phyloP scores from a whole-genome alignment of 2,329 filamentous ascomycete genomes.

The Chaetomiaceae sp. region DNA sequence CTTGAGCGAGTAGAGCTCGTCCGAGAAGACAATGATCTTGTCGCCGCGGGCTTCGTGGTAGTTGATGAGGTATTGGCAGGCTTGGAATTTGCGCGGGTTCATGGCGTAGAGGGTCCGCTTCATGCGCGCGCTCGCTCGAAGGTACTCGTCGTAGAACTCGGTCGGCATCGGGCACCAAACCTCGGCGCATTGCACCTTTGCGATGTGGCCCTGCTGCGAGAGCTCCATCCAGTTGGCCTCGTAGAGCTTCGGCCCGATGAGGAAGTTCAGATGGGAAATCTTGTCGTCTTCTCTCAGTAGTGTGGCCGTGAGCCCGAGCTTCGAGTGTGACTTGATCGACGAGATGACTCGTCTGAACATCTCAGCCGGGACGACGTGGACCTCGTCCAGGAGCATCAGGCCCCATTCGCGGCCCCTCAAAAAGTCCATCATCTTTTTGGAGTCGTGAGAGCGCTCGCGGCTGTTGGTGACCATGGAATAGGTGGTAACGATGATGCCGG shows the following conservation, averaged over 20 bases:
- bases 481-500: constrained; percentile 94
- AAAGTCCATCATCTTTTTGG: constrained; percentile 97
- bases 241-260: constrained; percentile 95
- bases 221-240: constrained; percentile 99
- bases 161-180: constrained; percentile 99
- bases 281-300: constrained; percentile 96
- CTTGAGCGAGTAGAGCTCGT: constrained; percentile 90
- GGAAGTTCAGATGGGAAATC: constrained; percentile 93
- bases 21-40: constrained; percentile 97
- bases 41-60: constrained; percentile 93
- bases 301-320: constrained; percentile 90
- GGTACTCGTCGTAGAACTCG: constrained; percentile 94
- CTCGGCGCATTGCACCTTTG: constrained; percentile 93
- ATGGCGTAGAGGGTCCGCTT: constrained; percentile 73
- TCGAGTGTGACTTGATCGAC: constrained; percentile 89
- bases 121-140: constrained; percentile 55
- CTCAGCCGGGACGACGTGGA: constrained; percentile 93
- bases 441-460: constrained; percentile 81
- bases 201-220: constrained; percentile 93
- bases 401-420: constrained; percentile 89
- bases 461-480: constrained; percentile 99
- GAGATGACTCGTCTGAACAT: constrained; percentile 95
- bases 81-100: constrained; percentile 96
- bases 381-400: constrained; percentile 93
- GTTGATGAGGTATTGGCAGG: constrained; percentile 96